A percentile compares a stretch with the other conserved stretches of the same genome.
phyloP scores from a whole-genome alignment of 225 moss, liverwort and hornwort genomes.

The Neckera pumila region DNA sequence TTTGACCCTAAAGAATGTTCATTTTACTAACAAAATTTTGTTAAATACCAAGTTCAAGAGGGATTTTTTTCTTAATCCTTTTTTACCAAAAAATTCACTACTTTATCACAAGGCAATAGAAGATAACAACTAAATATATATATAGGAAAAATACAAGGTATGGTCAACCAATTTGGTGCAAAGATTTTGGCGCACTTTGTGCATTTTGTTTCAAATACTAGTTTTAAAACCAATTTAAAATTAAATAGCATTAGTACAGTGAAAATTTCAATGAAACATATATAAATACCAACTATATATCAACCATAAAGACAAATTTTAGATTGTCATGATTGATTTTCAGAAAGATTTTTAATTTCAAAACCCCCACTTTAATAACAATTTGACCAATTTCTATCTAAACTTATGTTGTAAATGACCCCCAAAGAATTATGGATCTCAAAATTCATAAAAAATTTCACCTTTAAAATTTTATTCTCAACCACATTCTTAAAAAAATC shows the following conservation, averaged over 20 bases:
- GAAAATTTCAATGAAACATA: background rate
- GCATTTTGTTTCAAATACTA: background rate
- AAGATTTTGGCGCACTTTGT: background rate
- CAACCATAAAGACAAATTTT: background rate
- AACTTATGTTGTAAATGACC: background rate
- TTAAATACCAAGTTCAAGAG: too few relatives aligned
- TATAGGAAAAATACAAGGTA: background rate
- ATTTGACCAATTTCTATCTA: background rate
- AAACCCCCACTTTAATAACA: background rate
- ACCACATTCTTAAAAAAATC: background rate
- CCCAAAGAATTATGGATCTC: background rate
- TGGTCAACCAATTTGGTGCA: accelerated
- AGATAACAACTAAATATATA: too few relatives aligned
- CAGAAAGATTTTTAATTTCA: background rate
- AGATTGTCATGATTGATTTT: background rate
- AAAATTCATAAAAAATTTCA: background rate
- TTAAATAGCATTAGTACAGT: too few relatives aligned
- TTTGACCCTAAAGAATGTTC: too few relatives aligned
- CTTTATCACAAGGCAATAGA: too few relatives aligned
- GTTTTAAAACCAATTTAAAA: too few relatives aligned
- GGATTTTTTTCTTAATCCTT: too few relatives aligned
- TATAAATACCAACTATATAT: background rate
- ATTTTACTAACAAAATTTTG: too few relatives aligned
- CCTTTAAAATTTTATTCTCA: too few relatives aligned
- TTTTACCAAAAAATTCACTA: too few relatives aligned